Percentiles rank a stretch among this genome's conserved stretches.
These are phyloP conservation scores for Urostyla sp. DNA, from an alignment of 73 alveolate species.

Conservation along the genomic window DNA sequence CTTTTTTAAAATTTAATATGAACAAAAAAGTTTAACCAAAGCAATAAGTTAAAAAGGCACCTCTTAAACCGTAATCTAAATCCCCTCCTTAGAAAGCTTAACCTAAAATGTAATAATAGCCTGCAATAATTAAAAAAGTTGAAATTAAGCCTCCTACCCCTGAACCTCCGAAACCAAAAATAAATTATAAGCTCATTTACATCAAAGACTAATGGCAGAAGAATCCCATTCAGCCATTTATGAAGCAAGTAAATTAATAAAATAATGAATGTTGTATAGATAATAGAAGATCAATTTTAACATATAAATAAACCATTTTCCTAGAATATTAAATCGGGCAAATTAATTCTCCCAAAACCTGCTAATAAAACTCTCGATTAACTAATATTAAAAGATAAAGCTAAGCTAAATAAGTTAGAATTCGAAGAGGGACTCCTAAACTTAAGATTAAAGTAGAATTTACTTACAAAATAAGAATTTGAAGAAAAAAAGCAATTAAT, in stretches of 20 bases:
- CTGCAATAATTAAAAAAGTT: no score
- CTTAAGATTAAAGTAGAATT: slow-evolving; percentile 11
- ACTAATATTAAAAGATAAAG: not conserved
- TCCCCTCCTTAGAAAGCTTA: no score
- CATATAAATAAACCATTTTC: not conserved
- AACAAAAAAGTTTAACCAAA: no score
- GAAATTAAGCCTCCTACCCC: no score
- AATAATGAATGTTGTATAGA: not conserved
- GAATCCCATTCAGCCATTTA: not conserved
- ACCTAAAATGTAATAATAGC: no score
- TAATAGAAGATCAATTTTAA: slow-evolving; percentile 1
- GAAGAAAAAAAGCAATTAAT: slow-evolving; percentile 5
- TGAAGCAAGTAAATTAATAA: not conserved
- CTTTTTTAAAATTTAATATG: no score
- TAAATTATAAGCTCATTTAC: not conserved
- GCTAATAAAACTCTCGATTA: not conserved
- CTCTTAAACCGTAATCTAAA: no score
- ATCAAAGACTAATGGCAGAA: not conserved
- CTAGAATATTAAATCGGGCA: not conserved
- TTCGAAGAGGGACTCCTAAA: slow-evolving; percentile 26
- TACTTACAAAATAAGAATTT: slow-evolving; percentile 18
- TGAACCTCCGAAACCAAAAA: slow-evolving; percentile 30
- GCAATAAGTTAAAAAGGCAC: no score
- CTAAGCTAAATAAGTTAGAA: slow-evolving; percentile 21
- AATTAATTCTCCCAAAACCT: not conserved